Evolutionary conservation across 2,329 filamentous ascomycete genomes (phyloP).

Genomic region (Westerdykella aurantiaca): DNA sequence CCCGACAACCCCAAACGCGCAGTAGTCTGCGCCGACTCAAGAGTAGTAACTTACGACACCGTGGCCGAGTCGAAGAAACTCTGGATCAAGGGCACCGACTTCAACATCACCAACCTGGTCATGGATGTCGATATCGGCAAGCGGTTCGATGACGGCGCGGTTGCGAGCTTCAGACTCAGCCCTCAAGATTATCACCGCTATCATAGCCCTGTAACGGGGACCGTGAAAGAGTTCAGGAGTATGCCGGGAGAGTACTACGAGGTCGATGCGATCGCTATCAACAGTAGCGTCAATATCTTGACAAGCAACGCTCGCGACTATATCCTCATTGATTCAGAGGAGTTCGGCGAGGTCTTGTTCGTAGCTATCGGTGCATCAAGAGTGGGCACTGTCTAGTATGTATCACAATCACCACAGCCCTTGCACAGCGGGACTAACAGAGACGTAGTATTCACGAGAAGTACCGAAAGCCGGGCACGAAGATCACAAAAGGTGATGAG

Average conservation of each 20-base stretch:
- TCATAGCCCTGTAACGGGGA: constrained; percentile 41
- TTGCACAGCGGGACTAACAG: not conserved
- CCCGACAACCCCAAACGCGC: constrained; percentile 23
- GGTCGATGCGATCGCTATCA: constrained; percentile 35
- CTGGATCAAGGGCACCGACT: constrained; percentile 47
- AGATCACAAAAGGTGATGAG: constrained; percentile 39
- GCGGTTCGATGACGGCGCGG: constrained; percentile 31
- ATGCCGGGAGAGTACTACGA: constrained; percentile 43
- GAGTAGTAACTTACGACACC: constrained; percentile 34
- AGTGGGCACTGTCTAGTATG: constrained; percentile 39
- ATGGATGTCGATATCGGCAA: constrained; percentile 29
- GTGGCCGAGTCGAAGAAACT: constrained; percentile 30
- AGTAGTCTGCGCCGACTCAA: constrained; percentile 34
- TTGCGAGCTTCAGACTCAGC: constrained; percentile 41
- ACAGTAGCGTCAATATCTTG: constrained; percentile 35
- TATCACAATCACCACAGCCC: constrained; percentile 1
- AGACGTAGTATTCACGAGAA: constrained; percentile 32
- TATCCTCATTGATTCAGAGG: constrained; percentile 34
- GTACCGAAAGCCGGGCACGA: constrained; percentile 22
- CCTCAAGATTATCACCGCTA: constrained; percentile 46
- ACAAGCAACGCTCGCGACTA: constrained; percentile 37
- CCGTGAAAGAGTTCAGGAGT: constrained; percentile 33
- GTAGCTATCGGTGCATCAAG: constrained; percentile 40
- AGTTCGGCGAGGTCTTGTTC: constrained; percentile 41
- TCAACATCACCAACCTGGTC: constrained; percentile 39